phyloP scores from a whole-genome alignment of 164 flowering plant genomes.

The Stephania japonica region DNA sequence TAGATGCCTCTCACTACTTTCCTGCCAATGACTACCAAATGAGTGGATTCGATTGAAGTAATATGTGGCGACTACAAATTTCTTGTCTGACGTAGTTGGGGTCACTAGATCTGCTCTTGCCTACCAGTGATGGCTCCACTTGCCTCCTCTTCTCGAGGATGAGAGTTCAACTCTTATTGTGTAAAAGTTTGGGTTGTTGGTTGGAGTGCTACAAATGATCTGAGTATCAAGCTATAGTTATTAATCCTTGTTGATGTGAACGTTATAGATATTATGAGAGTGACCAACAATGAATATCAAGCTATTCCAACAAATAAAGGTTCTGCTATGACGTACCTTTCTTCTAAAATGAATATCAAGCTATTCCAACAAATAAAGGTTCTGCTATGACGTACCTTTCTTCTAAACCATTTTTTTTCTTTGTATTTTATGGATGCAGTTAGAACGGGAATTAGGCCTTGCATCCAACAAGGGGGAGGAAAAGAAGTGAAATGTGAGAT shows the following conservation, averaged over 20 bases:
- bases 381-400: background rate
- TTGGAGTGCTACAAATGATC: background rate
- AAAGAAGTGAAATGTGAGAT: slow-evolving; percentile 3
- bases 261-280: no score
- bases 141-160: background rate
- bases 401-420: background rate
- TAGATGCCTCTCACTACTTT: no score
- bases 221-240: background rate
- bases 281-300: no score
- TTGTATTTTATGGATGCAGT: slow-evolving; percentile 17
- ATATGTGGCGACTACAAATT: background rate
- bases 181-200: no score
- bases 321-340: background rate
- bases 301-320: no score
- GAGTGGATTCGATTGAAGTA: background rate
- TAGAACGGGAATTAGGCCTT: slow-evolving; percentile 26
- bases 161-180: no score
- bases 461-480: slow-evolving; percentile 14
- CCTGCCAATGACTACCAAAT: no score
- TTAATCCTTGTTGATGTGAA: background rate
- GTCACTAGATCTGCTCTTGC: background rate
- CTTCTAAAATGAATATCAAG: background rate
- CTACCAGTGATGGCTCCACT: background rate
- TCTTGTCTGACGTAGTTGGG: no score
- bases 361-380: no score